Base-by-base conservation (phyloP, 306 rosid genomes). In the Mimosa pudica region DNA sequence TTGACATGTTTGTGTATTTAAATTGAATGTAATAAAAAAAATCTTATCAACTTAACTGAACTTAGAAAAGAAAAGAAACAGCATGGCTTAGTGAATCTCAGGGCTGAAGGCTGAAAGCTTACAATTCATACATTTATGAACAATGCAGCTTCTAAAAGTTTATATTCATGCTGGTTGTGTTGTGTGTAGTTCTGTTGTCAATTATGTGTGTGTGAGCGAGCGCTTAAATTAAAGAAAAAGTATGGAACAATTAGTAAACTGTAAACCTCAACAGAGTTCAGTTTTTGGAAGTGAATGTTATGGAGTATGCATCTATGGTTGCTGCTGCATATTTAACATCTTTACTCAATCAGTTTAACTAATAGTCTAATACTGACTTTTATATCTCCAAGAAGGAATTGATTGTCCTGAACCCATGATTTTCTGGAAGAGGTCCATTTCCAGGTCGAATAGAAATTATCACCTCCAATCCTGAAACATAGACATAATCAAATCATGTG, bases 401-500 rank as follows among this genome's bases (percentile, higher is more conserved):
- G 78, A 94, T 55, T 55, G 94, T 89, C 87, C 84, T 90, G 90
- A 92, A 94, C 13, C 89, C 97, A 73, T 90, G 97, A 71, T 86
- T 80, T 68, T 88, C 93, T 14, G 93, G 98, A 83, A 94, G 94
- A 75, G 97, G 92, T 71, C 87, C 97, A 70, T 94, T 94, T 82
- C 97, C 98, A 5, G 98, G 98, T 82, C 98, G 87, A 82, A 91
- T 76, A 46, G 94, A 88, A 78, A 94, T 70, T 12, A 89, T 70
- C 77, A 85, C 98, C 81, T 91, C 93, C 92, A 90, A 86, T 73
- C 97, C 97, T 92, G 90, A 72, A 86, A 80, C 82, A 77, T 6
- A 7, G 51, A 67, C 64, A 64, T 49, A 61, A 71, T 61, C 42
- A 74, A 77, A 74, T 8, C 0, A 79, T 3, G 45, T 38, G 66